Evolutionary conservation across 2,329 filamentous ascomycete genomes (phyloP), one percentile per base, ranked within the genome.

Genomic region (Arthroderma sp.): DNA sequence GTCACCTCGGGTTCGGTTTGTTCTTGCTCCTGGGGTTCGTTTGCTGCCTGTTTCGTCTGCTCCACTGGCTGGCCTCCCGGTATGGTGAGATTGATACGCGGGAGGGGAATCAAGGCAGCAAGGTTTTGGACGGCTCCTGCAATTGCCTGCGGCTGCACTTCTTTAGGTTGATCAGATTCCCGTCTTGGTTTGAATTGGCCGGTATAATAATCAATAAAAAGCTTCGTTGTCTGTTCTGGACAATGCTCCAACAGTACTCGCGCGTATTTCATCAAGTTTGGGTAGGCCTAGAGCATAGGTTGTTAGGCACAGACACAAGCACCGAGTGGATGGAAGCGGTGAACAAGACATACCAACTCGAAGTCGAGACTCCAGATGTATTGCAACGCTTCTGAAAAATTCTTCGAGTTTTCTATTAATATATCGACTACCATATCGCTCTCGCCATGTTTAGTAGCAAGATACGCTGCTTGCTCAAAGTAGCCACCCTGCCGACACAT

Each of bases 401-500:
- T 82, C 61, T 93, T 91, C 0, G 89, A 87, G 55, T 98, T 89
- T 58, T 98, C 91, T 42, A 98, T 88, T 42, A 98, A 63, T 40
- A 98, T 94, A 58, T 95, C 89, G 3, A 96, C 85, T 1, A 98
- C 91, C 48, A 96, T 70, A 47, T 94, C 87, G 51, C 86, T 85
- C 61, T 98, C 91, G 4, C 85, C 83, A 57, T 98, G 88, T 61
- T 95, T 89, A 47, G 87, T 85, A 5, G 93, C 91, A 33, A 98
- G 73, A 56, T 94, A 98, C 3, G 89, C 91, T 9, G 91, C 91
- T 68, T 98, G 93, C 48, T 96, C 88, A 56, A 82, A 94, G 63
- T 98, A 98, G 1, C 91, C 89, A 7, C 89, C 91, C 66, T 98
- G 91, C 29, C 93, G 78, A 58, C 91, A 98, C 87, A 98, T 95